These are phyloP conservation scores for Cercospora zeae-maydis DNA, from an alignment of 2,329 filamentous ascomycete genomes.

Conservation along the genomic window DNA sequence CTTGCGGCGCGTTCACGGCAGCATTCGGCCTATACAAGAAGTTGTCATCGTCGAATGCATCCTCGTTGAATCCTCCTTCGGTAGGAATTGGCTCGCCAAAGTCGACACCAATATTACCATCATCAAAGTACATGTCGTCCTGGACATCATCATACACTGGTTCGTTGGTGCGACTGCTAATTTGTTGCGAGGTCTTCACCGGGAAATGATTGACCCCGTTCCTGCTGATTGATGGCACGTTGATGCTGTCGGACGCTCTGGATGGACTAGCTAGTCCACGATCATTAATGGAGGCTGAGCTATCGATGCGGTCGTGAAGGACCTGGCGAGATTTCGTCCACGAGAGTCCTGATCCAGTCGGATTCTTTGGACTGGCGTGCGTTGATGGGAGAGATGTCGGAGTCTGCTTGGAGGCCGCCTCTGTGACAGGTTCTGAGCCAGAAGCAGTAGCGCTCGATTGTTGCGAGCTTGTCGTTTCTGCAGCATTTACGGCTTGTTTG, in stretches of 20 bases:
- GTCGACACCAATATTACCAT: slow-evolving; percentile 36
- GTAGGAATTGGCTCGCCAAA: slow-evolving; percentile 17
- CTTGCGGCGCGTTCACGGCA: slow-evolving; percentile 9
- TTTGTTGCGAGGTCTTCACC: not conserved
- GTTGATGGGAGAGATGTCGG: not conserved
- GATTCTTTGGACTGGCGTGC: not conserved
- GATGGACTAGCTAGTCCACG: not conserved
- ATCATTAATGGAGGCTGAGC: not conserved
- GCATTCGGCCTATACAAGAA: slow-evolving; percentile 24
- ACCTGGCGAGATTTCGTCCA: not conserved
- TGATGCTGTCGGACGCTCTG: not conserved
- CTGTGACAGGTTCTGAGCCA: not conserved
- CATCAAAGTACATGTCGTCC: slow-evolving; percentile 39
- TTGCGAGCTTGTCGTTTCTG: not conserved
- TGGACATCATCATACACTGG: slow-evolving; percentile 8
- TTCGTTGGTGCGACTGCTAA: not conserved
- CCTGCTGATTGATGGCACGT: not conserved
- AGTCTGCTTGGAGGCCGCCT: not conserved
- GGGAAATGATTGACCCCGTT: not conserved
- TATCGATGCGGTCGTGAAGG: not conserved
- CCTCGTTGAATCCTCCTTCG: slow-evolving; percentile 32
- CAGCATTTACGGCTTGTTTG: not conserved
- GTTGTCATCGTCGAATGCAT: slow-evolving; percentile 37
- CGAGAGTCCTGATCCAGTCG: not conserved
- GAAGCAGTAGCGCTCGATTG: not conserved